These are phyloP conservation scores for Cladosporium sp. DNA, from an alignment of 2,329 filamentous ascomycete genomes.

Conservation along the genomic window DNA sequence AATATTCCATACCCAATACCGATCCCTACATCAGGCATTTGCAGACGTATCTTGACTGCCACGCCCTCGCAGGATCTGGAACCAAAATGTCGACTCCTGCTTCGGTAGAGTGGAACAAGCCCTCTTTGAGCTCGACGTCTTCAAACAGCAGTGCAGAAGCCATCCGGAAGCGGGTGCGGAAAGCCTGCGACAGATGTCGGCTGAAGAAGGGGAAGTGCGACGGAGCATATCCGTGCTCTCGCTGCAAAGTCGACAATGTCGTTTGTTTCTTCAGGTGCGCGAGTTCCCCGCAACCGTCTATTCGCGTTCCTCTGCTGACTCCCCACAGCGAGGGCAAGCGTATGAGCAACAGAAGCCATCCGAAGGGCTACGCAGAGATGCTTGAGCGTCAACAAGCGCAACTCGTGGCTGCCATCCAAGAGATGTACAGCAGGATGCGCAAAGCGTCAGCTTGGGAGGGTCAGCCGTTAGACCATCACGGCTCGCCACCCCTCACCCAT, in stretches of 20 bases:
- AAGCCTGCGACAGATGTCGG: conserved; percentile 60
- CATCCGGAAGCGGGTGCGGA: conserved; percentile 55
- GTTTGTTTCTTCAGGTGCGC: conserved; percentile 55
- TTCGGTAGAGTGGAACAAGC: too few species aligned
- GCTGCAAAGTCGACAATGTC: conserved; percentile 58
- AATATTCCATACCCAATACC: too few species aligned
- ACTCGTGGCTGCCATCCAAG: conserved; percentile 54
- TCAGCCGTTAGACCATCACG: conserved; percentile 24
- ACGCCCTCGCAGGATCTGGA: too few species aligned
- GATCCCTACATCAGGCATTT: too few species aligned
- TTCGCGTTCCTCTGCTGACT: not conserved
- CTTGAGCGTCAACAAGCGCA: conserved; percentile 59
- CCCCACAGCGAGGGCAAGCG: conserved; percentile 50
- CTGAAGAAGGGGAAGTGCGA: conserved; percentile 65
- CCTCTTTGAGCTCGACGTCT: too few species aligned
- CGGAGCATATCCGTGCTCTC: conserved; percentile 54
- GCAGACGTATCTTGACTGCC: too few species aligned
- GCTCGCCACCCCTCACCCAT: conserved; percentile 51
- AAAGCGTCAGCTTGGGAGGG: conserved; percentile 52
- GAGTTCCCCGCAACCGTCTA: not conserved
- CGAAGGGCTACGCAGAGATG: conserved; percentile 62
- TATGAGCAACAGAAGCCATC: conserved; percentile 60
- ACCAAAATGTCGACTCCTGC: too few species aligned
- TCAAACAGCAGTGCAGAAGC: not conserved
- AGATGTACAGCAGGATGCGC: conserved; percentile 50